Base-by-base conservation (phyloP, 2,329 filamentous ascomycete species). In the Fusarium floridanum region DNA sequence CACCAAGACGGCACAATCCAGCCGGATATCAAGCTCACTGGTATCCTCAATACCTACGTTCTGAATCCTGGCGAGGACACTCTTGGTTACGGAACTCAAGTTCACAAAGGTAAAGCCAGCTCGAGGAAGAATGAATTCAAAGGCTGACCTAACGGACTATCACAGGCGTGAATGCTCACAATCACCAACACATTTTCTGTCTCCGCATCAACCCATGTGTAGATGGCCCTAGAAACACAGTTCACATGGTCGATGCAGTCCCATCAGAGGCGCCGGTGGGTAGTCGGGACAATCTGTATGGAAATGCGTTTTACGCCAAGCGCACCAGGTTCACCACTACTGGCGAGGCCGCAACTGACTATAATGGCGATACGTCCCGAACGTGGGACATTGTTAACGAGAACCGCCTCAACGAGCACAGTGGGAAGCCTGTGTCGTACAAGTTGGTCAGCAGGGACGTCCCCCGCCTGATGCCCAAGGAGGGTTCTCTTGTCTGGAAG, bases 161-260 rank as follows among this genome's bases (percentile, higher is more conserved):
- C 73, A 0, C 94, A 94, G 0, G 87, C 34, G 34, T 98, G 79
- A 97, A 98, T 79, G 95, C 95, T 0, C 95, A 98, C 85, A 98
- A 98, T 85, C 95, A 98, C 83, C 95, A 98, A 83, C 95, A 98
- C 82, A 88, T 98, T 34, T 98, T 98, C 89, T 98, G 95, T 81
- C 86, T 98, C 53, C 94, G 95, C 45, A 86, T 98, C 50, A 94
- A 98, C 81, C 90, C 95, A 34, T 96, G 96, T 80, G 89, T 98
- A 65, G 95, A 98, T 80, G 95, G 95, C 0, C 90, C 92, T 1
- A 88, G 92, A 73, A 98, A 98, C 82, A 95, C 95, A 0, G 88
- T 98, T 68, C 95, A 94, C 86, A 91, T 95, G 84, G 91, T 93
- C 16, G 95, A 98, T 77, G 93, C 94, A 1, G 88, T 91, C 1